A percentile compares a stretch with the other conserved stretches of the same genome.
Conservation (phyloP, 306 rosid genomes). For the Prosopis cineraria region DNA sequence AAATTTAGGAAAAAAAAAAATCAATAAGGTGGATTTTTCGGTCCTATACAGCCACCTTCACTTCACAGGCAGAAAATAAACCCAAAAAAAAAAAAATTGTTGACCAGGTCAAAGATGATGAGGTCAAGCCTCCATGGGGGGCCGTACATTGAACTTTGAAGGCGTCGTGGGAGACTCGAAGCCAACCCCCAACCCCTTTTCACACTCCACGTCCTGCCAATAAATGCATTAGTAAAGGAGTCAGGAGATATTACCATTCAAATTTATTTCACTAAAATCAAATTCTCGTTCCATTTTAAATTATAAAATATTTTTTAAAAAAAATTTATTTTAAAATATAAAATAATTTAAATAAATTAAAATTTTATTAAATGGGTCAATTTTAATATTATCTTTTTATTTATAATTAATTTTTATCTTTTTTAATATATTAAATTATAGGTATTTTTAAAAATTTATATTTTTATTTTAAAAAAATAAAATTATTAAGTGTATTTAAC, state of each 20-base stretch:
- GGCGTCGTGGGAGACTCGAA: background rate
- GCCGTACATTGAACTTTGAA: background rate
- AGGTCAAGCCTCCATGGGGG: slow-evolving; percentile 35
- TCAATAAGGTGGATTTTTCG: background rate
- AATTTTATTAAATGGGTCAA: too few species aligned
- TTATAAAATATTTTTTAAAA: too few species aligned
- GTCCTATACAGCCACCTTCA: slow-evolving; percentile 34
- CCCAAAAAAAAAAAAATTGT: background rate
- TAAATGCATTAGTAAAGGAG: background rate
- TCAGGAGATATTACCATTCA: background rate
- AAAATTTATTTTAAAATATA: too few species aligned
- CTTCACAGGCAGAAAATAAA: background rate
- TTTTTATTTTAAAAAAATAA: too few species aligned
- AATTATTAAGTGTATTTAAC: too few species aligned
- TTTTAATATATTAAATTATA: too few species aligned
- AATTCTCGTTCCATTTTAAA: too few species aligned
- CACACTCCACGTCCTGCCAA: background rate
- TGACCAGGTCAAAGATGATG: slow-evolving; percentile 34
- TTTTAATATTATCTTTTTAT: too few species aligned
- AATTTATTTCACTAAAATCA: background rate
- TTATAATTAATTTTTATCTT: too few species aligned
- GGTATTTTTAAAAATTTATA: too few species aligned
- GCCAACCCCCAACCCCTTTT: background rate
- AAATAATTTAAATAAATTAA: too few species aligned
- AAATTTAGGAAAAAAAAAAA: too few species aligned